Evolutionary conservation across 306 rosid genomes (phyloP), one percentile per base, ranked within the genome.

Genomic region (Geum urbanum): DNA sequence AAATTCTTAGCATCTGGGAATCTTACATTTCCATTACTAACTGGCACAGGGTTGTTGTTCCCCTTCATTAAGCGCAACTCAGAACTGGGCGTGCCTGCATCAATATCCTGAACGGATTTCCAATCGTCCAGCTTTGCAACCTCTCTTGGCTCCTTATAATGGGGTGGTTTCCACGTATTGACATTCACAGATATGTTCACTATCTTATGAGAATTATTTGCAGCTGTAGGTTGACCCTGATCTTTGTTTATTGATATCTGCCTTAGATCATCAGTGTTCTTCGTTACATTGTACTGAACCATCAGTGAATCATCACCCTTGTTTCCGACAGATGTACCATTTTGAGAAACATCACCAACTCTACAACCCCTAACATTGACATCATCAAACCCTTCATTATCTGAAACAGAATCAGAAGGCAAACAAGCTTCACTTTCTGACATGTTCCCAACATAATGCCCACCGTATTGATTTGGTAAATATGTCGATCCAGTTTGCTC

Each of bases 141-240:
- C 78, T 81, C 91, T 78, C 86, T 78, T 32, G 83, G 72, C 63
- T 80, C 96, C 85, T 85, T 83, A 76, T 81, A 86, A 35, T 80
- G 81, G 56, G 77, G 80, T 14, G 89, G 88, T 72, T 94, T 91
- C 95, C 96, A 87, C 41, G 88, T 73, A 82, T 85, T 88, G 70
- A 80, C 86, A 83, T 84, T 85, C 72, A 77, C 84, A 60, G 96
- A 87, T 70, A 79, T 72, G 71, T 86, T 90, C 59, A 87, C 84
- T 69, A 81, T 73, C 79, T 87, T 89, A 54, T 79, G 88, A 15
- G 91, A 81, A 73, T 88, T 35, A 66, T 79, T 82, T 41, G 75
- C 72, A 70, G 82, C 75, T 50, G 77, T 44, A 69, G 72, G 73
- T 80, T 78, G 90, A 79, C 80, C 82, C 75, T 77, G 85, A 63